Conservation (phyloP, 768 basidiomycete species). For the Suillus subluteus region DNA sequence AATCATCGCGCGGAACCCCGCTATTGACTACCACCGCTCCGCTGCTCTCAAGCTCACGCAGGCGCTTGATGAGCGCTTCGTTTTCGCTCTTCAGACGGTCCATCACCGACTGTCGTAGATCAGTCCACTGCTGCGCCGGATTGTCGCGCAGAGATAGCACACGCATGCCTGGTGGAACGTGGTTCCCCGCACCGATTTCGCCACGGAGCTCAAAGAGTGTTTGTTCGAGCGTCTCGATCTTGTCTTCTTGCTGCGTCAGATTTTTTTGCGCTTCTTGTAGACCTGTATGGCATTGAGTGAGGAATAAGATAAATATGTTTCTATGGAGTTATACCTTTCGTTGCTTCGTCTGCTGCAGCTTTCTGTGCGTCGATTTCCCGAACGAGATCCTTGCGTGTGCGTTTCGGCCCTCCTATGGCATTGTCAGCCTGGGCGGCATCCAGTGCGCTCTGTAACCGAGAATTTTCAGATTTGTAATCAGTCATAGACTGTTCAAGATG, state of each 20-base stretch:
- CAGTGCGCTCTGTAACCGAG: constrained; percentile 49
- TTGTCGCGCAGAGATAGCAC: constrained; percentile 75
- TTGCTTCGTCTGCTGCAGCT: constrained; percentile 39
- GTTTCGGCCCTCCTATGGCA: constrained; percentile 19
- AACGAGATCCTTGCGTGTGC: constrained; percentile 42
- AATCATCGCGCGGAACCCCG: constrained; percentile 24
- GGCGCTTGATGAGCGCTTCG: constrained; percentile 69
- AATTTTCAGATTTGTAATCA: constrained; percentile 57
- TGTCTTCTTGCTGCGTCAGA: constrained; percentile 44
- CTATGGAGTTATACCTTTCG: constrained; percentile 40
- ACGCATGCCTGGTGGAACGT: constrained; percentile 72
- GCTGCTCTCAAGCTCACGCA: constrained; percentile 62
- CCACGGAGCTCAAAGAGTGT: constrained; percentile 76
- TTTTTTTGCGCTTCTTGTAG: constrained; percentile 44
- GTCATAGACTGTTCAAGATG: constrained; percentile 58
- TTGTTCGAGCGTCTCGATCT: constrained; percentile 77
- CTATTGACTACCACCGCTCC: constrained; percentile 25
- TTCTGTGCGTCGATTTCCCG: constrained; percentile 43
- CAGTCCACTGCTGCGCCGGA: constrained; percentile 83
- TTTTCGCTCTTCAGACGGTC: constrained; percentile 84
- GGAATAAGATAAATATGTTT: not conserved
- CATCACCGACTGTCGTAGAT: constrained; percentile 73
- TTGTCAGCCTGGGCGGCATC: constrained; percentile 46
- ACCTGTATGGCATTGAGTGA: constrained; percentile 37
- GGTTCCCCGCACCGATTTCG: constrained; percentile 74